Evolutionary conservation across 805 yeast genomes (phyloP), one percentile per base, ranked within the genome.

Genomic region (Groenewaldozyma tartarivorans): DNA sequence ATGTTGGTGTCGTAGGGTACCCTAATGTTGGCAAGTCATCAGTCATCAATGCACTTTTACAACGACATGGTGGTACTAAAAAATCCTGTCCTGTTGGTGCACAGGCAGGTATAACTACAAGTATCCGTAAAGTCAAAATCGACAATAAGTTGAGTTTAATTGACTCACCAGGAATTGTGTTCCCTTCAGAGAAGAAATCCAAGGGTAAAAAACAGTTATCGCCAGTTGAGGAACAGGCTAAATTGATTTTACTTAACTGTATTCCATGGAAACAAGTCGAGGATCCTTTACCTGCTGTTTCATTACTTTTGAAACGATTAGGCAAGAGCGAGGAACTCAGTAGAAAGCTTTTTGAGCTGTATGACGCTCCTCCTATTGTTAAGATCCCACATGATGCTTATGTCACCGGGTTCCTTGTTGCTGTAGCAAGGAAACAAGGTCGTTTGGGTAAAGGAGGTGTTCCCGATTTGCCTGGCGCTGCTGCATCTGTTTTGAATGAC

Each of bases 1-100:
- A 85, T 35, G 96, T 86, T 35, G 97, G 98, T 60, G 95, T 90
- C 33, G 83, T 90, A 50, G 98, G 98, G 15, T 90, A 87, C 65
- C 98, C 98, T 38, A 90, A 90, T 60, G 96, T 90, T 40, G 97
- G 97, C 55, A 88, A 88, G 61, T 87, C 96, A 2, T 85, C 96
- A 16, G 81, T 92, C 43, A 92, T 90, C 57, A 90, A 90, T 62
- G 81, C 96, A 2, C 69, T 90, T 50, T 53, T 64, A 32, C 72
- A 84, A 40, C 79, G 92, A 62, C 94, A 84, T 59, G 79, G 83
- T 43, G 49, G 57, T 45, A 39, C 40, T 24, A 68, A 76, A 34
- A 76, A 74, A 52, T 90, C 88, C 9, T 92, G 97, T 59, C 96
- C 98, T 13, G 94, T 83, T 24, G 98, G 98, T 38, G 94, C 94